A percentile compares a stretch with the other conserved stretches of the same genome.
Conservation (phyloP, 2,329 filamentous ascomycete genomes). For the Berkeleyomyces basicola region DNA sequence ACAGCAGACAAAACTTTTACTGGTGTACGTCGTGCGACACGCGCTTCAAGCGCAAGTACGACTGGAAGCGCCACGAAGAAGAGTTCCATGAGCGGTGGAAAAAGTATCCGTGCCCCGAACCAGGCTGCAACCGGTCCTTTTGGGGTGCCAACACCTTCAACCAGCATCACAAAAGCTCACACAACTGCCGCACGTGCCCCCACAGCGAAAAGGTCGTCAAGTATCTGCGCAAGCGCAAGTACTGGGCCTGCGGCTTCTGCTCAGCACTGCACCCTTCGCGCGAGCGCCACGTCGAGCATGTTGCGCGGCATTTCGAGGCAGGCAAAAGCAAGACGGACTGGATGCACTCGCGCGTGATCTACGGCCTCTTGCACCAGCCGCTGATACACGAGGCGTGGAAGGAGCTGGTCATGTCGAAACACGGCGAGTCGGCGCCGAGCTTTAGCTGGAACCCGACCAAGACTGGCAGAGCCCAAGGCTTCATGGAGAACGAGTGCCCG, state of each 20-base stretch:
- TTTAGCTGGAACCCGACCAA: slow-evolving; percentile 44
- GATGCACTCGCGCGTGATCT: slow-evolving; percentile 53
- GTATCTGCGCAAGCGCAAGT: slow-evolving; percentile 45
- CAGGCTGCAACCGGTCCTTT: slow-evolving; percentile 47
- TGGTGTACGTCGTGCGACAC: slow-evolving; percentile 45
- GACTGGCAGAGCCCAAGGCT: slow-evolving; percentile 39
- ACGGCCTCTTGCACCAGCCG: slow-evolving; percentile 49
- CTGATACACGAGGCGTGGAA: slow-evolving; percentile 46
- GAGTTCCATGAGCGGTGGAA: slow-evolving; percentile 53
- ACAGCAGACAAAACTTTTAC: slow-evolving; percentile 29
- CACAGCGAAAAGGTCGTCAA: slow-evolving; percentile 48
- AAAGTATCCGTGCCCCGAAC: slow-evolving; percentile 49
- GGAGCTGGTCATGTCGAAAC: slow-evolving; percentile 33
- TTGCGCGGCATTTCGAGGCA: slow-evolving; percentile 49
- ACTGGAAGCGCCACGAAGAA: slow-evolving; percentile 54
- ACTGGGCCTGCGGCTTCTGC: slow-evolving; percentile 55
- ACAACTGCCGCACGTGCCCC: slow-evolving; percentile 47
- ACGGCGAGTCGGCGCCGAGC: slow-evolving; percentile 41
- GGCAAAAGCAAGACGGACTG: slow-evolving; percentile 47
- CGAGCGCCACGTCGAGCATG: slow-evolving; percentile 51
- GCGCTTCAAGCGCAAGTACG: slow-evolving; percentile 49
- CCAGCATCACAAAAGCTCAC: slow-evolving; percentile 49
- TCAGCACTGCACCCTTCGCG: slow-evolving; percentile 44
- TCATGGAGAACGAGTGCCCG: slow-evolving; percentile 43
- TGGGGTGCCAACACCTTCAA: slow-evolving; percentile 53